These are phyloP conservation scores for Orbilia ellipsospora DNA, from an alignment of 2,329 filamentous ascomycete species.

Conservation along the genomic window DNA sequence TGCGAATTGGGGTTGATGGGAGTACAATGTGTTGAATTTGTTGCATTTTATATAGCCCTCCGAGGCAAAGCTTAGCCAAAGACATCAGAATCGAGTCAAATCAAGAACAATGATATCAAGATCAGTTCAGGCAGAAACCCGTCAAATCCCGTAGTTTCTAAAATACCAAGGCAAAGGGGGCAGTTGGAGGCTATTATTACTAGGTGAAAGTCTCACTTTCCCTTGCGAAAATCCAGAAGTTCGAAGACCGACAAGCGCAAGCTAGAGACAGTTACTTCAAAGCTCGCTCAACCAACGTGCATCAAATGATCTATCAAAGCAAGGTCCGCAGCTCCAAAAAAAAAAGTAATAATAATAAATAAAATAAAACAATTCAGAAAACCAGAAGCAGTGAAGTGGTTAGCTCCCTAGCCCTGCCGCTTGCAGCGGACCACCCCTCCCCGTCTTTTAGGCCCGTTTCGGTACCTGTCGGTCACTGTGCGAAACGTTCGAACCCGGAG, in stretches of 20 bases:
- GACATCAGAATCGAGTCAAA: too few relatives aligned
- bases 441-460: conserved; percentile 17
- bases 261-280: not conserved
- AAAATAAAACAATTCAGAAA: conserved; percentile 1
- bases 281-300: not conserved
- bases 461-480: conserved; percentile 23
- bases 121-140: not conserved
- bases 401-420: conserved; percentile 1
- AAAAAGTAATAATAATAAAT: too few relatives aligned
- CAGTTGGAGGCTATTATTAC: conserved; percentile 24
- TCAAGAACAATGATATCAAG: too few relatives aligned
- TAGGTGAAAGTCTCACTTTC: not conserved
- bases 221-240: conserved; percentile 6
- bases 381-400: not conserved
- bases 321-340: conserved; percentile 1
- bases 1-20: not conserved
- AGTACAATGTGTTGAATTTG: conserved; percentile 11
- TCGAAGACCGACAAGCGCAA: not conserved
- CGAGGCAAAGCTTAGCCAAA: not conserved
- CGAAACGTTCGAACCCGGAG: conserved; percentile 6
- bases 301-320: conserved; percentile 19
- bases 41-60: not conserved
- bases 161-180: not conserved
- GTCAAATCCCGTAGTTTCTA: not conserved
- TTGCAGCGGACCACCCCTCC: not conserved